These are phyloP conservation scores for Gyrodon lividus DNA, from an alignment of 768 basidiomycete genomes.

Conservation along the genomic window DNA sequence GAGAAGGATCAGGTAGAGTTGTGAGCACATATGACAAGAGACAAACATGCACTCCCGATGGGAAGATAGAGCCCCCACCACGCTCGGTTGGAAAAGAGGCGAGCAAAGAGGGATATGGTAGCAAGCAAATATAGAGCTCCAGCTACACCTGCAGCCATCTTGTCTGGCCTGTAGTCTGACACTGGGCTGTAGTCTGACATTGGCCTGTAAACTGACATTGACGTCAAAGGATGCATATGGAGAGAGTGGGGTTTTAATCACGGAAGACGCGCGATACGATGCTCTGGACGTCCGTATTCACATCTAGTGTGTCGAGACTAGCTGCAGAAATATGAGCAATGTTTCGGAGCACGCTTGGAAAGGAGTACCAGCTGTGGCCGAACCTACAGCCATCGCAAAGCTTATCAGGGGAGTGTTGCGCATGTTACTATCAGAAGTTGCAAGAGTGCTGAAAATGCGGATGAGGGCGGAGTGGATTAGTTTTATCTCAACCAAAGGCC, in stretches of 20 bases:
- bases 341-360: background rate
- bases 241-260: too few relatives aligned
- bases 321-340: background rate
- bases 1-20: too few relatives aligned
- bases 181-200: too few relatives aligned
- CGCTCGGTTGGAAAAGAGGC: too few relatives aligned
- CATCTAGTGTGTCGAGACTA: background rate
- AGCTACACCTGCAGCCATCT: too few relatives aligned
- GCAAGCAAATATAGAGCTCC: too few relatives aligned
- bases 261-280: background rate
- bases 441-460: background rate
- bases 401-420: background rate
- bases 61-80: too few relatives aligned
- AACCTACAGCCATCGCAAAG: background rate
- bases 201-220: too few relatives aligned
- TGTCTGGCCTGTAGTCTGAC: too few relatives aligned
- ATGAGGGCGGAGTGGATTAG: background rate
- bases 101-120: too few relatives aligned
- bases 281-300: background rate
- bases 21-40: too few relatives aligned
- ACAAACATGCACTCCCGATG: too few relatives aligned
- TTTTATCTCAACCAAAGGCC: background rate
- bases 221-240: background rate
- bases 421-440: background rate
- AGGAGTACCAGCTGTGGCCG: background rate